Base-by-base conservation (phyloP, 139 green algal genomes). In the Chlorella sp. region DNA sequence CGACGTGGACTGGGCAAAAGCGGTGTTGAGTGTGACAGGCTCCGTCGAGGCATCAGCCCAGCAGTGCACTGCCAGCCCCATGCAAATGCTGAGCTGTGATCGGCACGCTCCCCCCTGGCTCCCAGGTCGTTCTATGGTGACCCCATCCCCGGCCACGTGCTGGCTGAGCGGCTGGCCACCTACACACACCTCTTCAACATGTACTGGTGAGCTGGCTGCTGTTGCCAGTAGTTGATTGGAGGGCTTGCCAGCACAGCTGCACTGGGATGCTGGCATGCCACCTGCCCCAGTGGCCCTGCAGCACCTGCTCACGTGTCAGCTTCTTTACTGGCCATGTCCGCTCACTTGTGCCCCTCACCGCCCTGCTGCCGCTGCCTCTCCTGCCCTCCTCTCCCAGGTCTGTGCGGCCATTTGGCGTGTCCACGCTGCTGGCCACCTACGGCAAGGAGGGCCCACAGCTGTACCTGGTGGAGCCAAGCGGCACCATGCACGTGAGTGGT, bases 141-240 rank as follows among this genome's bases (percentile, higher is more conserved):
- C 47, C 56, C 85, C 74, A 99, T 99, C 41, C 95, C 96, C 15
- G 95, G 93, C 6, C 93, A 97, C 67, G 91, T 99, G 65, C 91
- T 99, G 63, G 89, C 84, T 28, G 98, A 99, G 68, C 92, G 98
- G 1, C 75, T 99, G 65, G 97, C 94, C 9, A 95, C 85, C 86
- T 99, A 97, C 88, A 86, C 96, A 25, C 98, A 99, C 90, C 74
- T 98, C 62, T 99, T 98, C 92, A 99, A 98, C 86, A 87, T 99
- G 60, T 99, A 99, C 88, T 98, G 98, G 96, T 97, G 88, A 73
- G 89, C 94, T 88, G 94, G 44, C 39, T n/a, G n/a, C n/a, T n/a
- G n/a, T n/a, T n/a, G n/a, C n/a, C n/a, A n/a, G n/a, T n/a, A n/a
- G n/a, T n/a, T n/a, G n/a, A n/a, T n/a, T n/a, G n/a, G n/a, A n/a